Percentiles rank a stretch among this genome's conserved stretches.
Conservation (phyloP, 108 stramenopile genomes). For the Cyclotella atomus region DNA sequence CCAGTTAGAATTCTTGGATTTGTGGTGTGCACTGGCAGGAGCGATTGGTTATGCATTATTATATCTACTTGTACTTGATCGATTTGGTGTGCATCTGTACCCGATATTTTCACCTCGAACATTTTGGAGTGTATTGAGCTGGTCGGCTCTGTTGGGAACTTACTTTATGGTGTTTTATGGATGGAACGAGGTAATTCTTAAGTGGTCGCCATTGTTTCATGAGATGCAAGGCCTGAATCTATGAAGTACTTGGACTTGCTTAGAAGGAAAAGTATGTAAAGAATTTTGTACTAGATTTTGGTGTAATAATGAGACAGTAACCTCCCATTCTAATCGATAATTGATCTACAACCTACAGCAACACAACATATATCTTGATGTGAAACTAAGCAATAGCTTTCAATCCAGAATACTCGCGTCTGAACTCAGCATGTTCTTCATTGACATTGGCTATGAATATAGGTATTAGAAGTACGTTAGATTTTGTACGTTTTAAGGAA, state of each 20-base stretch:
- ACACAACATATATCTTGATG: too few species aligned
- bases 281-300: too few species aligned
- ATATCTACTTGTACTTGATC: constrained; percentile 73
- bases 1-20: constrained; percentile 55
- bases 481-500: neutral
- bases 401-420: neutral
- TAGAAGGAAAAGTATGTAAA: too few species aligned
- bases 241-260: too few species aligned
- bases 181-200: constrained; percentile 16
- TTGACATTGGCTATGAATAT: neutral
- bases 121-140: constrained; percentile 39
- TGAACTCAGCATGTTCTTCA: neutral
- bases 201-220: constrained; percentile 3
- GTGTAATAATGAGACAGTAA: too few species aligned
- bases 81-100: constrained; percentile 79
- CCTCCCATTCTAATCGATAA: too few species aligned
- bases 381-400: too few species aligned
- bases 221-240: neutral
- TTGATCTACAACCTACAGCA: too few species aligned
- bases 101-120: constrained; percentile 76
- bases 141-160: constrained; percentile 34
- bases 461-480: neutral
- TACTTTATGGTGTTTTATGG: constrained; percentile 13
- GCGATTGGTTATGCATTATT: constrained; percentile 54
- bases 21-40: constrained; percentile 49